phyloP scores from a whole-genome alignment of 1,139 yeast species.

The Candida sp. region DNA sequence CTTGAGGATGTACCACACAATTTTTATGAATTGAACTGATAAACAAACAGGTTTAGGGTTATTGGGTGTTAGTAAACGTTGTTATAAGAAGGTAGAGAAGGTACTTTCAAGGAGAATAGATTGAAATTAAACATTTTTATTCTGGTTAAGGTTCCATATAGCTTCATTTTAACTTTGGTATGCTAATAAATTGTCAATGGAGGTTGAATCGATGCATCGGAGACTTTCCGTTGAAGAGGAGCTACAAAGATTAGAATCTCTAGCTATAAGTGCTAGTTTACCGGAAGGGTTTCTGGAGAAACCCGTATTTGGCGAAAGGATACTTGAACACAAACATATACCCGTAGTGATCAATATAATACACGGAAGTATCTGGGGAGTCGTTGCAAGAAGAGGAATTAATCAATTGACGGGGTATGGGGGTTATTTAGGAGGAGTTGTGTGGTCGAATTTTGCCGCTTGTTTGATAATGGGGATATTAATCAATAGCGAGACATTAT shows the following conservation, averaged over 20 bases:
- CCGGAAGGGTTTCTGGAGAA: conserved; percentile 1
- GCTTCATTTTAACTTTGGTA: no score
- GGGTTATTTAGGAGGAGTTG: conserved; percentile 50
- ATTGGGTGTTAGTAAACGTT: no score
- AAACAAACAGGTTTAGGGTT: no score
- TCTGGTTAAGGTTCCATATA: no score
- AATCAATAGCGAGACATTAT: conserved; percentile 20
- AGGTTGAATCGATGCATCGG: neutral
- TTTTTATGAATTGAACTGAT: no score
- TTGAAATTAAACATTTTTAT: no score
- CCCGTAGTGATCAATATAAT: conserved; percentile 15
- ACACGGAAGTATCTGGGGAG: conserved; percentile 41
- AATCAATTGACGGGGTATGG: conserved; percentile 26
- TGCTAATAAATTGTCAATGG: neutral
- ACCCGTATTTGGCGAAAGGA: neutral
- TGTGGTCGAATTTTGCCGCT: conserved; percentile 85
- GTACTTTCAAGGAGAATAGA: no score
- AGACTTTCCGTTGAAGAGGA: conserved; percentile 2
- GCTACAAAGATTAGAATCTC: neutral
- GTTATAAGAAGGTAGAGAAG: no score
- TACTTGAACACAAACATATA: conserved; percentile 5
- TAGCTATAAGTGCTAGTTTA: neutral
- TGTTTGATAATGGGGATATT: conserved; percentile 70
- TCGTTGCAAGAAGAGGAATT: conserved; percentile 36
- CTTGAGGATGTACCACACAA: neutral